Evolutionary conservation across 331 rosid genomes (phyloP).

Genomic region (Pyrus hybrid): DNA sequence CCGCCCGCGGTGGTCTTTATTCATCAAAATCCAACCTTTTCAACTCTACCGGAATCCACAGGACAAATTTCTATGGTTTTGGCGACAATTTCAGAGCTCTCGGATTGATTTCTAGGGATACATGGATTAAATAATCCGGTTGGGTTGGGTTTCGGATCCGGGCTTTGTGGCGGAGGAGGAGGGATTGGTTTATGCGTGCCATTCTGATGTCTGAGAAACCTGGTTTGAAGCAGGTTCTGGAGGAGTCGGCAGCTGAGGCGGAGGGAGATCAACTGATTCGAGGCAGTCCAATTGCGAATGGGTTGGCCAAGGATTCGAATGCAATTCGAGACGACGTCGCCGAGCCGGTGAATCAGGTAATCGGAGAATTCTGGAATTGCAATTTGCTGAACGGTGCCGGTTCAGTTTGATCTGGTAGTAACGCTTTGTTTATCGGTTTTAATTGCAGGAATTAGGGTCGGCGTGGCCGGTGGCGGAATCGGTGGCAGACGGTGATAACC

Average conservation of each 20-base stretch:
- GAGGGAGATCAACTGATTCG: constrained; percentile 10
- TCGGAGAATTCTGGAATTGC: neutral
- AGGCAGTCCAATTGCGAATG: constrained; percentile 8
- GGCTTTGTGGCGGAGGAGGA: constrained; percentile 17
- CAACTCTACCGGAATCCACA: no score
- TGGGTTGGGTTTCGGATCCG: constrained; percentile 28
- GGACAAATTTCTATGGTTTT: constrained; percentile 6
- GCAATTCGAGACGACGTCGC: neutral
- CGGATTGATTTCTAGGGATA: neutral
- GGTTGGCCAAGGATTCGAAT: constrained; percentile 19
- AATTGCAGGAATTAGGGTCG: neutral
- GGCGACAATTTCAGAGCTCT: neutral
- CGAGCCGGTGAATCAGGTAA: constrained; percentile 32
- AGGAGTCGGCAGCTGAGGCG: constrained; percentile 11
- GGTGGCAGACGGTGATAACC: constrained; percentile 9
- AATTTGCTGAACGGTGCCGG: neutral
- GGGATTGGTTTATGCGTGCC: constrained; percentile 28
- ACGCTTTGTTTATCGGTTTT: no score
- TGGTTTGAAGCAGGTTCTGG: constrained; percentile 19
- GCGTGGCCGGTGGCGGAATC: neutral
- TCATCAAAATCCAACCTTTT: no score
- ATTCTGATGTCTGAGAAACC: constrained; percentile 58
- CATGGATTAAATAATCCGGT: neutral
- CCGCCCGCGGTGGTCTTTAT: no score
- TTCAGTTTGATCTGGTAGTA: no score